A percentile compares a stretch with the other conserved stretches of the same genome.
These are phyloP conservation scores for Pichia sp. DNA, from an alignment of 1,139 yeast genomes.

Conservation along the genomic window DNA sequence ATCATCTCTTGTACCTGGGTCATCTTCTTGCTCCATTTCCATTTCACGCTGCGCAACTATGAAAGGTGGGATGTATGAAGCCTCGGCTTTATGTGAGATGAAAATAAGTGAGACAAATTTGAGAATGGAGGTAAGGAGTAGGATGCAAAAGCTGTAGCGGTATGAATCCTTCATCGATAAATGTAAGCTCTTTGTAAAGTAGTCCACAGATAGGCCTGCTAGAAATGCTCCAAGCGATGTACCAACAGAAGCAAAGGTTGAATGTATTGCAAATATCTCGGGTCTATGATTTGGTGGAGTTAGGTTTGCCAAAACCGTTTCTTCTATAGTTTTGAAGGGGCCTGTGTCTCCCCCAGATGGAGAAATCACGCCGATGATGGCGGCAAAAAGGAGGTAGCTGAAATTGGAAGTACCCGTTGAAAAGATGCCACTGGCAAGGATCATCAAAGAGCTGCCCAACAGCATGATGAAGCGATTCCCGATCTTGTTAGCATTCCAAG, in stretches of 20 bases:
- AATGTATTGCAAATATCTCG: slow-evolving; percentile 68
- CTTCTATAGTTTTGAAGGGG: slow-evolving; percentile 86
- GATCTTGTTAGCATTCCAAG: slow-evolving; percentile 74
- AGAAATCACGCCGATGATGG: slow-evolving; percentile 68
- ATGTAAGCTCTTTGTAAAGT: slow-evolving; percentile 34
- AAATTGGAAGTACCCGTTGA: slow-evolving; percentile 46
- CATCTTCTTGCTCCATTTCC: neutral
- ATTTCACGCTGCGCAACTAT: slow-evolving; percentile 8
- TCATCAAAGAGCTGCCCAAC: slow-evolving; percentile 68
- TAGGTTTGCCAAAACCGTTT: slow-evolving; percentile 78
- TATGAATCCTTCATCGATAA: slow-evolving; percentile 45
- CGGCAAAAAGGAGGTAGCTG: slow-evolving; percentile 56
- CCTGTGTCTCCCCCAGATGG: slow-evolving; percentile 94
- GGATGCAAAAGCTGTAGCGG: slow-evolving; percentile 53
- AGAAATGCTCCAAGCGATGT: slow-evolving; percentile 68
- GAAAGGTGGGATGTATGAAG: slow-evolving; percentile 25
- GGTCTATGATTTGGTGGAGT: slow-evolving; percentile 65
- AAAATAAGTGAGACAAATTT: slow-evolving; percentile 53
- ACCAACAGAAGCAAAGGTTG: slow-evolving; percentile 67
- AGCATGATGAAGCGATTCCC: slow-evolving; percentile 69
- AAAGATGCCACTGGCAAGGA: slow-evolving; percentile 63
- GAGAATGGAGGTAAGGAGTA: slow-evolving; percentile 51
- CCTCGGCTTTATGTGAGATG: slow-evolving; percentile 56
- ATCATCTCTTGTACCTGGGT: neutral
- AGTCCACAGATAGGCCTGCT: slow-evolving; percentile 58